Percentiles rank a stretch among this genome's conserved stretches.
phyloP scores from a whole-genome alignment of 495 filamentous ascomycete genomes.

The Xylaria flabelliformis region DNA sequence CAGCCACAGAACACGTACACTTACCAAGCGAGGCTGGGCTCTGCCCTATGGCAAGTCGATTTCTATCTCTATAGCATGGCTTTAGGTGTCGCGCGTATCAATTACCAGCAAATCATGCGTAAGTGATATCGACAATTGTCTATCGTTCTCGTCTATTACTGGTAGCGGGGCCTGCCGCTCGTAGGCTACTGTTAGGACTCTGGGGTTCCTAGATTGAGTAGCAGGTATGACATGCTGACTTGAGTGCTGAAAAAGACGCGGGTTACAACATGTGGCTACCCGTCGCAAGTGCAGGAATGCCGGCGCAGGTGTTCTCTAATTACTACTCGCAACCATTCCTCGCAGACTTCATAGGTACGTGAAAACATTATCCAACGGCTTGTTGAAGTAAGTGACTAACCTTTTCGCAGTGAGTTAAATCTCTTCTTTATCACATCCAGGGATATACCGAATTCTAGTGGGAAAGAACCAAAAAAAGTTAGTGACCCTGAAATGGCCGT shows the following conservation, averaged over 20 bases:
- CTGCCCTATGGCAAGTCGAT: slow-evolving; percentile 40
- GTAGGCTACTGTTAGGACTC: background rate
- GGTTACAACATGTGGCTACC: slow-evolving; percentile 41
- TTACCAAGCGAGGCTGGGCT: slow-evolving; percentile 34
- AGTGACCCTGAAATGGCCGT: background rate
- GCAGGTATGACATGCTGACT: background rate
- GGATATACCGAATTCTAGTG: background rate
- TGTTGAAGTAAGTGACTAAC: background rate
- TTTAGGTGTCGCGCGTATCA: slow-evolving; percentile 38
- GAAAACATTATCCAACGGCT: background rate
- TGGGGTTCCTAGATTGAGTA: background rate
- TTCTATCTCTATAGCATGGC: slow-evolving; percentile 40
- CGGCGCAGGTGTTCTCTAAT: slow-evolving; percentile 40
- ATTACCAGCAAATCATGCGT: slow-evolving; percentile 45
- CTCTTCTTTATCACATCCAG: background rate
- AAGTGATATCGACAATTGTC: slow-evolving; percentile 1
- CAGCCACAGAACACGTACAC: slow-evolving; percentile 33
- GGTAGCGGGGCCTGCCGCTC: background rate
- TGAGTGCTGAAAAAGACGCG: slow-evolving; percentile 27
- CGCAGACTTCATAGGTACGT: slow-evolving; percentile 38
- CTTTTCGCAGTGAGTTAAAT: slow-evolving; percentile 11
- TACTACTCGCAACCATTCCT: slow-evolving; percentile 43
- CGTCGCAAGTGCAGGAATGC: slow-evolving; percentile 34
- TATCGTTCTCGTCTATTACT: background rate
- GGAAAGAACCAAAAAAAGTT: background rate